Base-by-base conservation (phyloP, 225 moss, liverwort and hornwort species). In the Takakia lepidozioides region DNA sequence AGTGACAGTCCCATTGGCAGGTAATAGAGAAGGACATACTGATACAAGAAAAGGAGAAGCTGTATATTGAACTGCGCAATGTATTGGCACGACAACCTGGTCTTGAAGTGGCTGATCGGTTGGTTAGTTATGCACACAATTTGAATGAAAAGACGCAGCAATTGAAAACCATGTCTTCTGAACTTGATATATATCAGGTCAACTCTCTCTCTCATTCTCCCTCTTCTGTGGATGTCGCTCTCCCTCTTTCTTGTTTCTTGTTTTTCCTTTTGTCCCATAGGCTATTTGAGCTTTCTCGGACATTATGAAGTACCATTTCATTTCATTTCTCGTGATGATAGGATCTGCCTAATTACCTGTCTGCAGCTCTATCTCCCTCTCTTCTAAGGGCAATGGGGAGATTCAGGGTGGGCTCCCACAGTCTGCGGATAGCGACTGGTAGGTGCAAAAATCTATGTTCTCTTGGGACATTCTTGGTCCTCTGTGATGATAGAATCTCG, bases 1-100 rank as follows among this genome's bases (percentile, higher is more conserved):
- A n/a, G n/a, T n/a, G n/a, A n/a, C n/a, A n/a, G n/a, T n/a, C n/a
- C n/a, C n/a, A n/a, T n/a, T 42, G 22, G 36, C 58, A 88, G 88
- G 81, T 88, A 34, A 78, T 75, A 5, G 78, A 81, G 57, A 88
- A 88, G 46, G 81, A 88, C 37, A 16, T 81, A 8, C 43, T 78
- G 28, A 88, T 88, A 48, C 73, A 81, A 54, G 88, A 81, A 37
- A 88, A 88, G 48, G 88, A 88, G 58, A 88, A 81, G 57, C 39
- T 84, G 5, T 88, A 81, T 21, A 73, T 81, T 45, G 71, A 88
- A 59, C 51, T 88, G 50, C 55, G 65, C 49, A 81, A 61, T 38
- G 81, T 88, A 43, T 25, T 88, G 59, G 73, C 72, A 22, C 70
- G 65, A 8, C 88, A 84, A 54, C 75, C 84, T 0, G 70, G 68